A percentile compares a stretch with the other conserved stretches of the same genome.
These are phyloP conservation scores for Lagenaria siceraria DNA, from an alignment of 306 rosid species.

Conservation along the genomic window DNA sequence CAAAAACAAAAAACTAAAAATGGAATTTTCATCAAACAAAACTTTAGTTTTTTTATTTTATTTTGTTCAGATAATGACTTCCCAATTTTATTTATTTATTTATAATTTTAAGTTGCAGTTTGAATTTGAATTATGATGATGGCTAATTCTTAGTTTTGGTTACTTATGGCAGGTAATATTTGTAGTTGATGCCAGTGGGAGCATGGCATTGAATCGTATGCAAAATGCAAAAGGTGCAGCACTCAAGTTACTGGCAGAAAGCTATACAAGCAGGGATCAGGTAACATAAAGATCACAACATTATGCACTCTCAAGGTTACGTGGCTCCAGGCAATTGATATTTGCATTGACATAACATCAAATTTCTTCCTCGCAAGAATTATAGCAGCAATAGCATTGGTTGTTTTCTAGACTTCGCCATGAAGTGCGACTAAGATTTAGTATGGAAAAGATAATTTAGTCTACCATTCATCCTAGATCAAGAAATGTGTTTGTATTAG, in stretches of 20 bases:
- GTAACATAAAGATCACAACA: slow-evolving; percentile 21
- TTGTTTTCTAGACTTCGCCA: background rate
- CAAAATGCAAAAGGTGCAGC: slow-evolving; percentile 99
- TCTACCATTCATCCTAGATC: background rate
- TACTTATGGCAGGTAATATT: slow-evolving; percentile 59
- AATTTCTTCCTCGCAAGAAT: background rate
- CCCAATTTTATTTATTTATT: no score
- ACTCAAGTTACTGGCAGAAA: slow-evolving; percentile 90
- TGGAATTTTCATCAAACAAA: background rate
- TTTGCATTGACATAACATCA: background rate
- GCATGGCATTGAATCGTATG: slow-evolving; percentile 98
- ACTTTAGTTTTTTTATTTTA: background rate
- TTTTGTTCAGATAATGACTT: background rate
- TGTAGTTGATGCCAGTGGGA: slow-evolving; percentile 98
- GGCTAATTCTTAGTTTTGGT: background rate
- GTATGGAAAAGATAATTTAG: background rate
- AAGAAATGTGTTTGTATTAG: background rate
- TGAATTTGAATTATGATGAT: background rate
- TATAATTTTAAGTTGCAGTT: background rate
- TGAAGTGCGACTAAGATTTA: background rate
- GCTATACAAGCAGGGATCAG: slow-evolving; percentile 98
- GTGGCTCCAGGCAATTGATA: background rate
- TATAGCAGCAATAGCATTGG: background rate
- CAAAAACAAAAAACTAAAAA: no score
- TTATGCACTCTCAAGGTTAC: slow-evolving; percentile 9